Percentiles rank a stretch among this genome's conserved stretches.
These are phyloP conservation scores for Sporormia fimetaria DNA, from an alignment of 495 filamentous ascomycete species.

Conservation along the genomic window DNA sequence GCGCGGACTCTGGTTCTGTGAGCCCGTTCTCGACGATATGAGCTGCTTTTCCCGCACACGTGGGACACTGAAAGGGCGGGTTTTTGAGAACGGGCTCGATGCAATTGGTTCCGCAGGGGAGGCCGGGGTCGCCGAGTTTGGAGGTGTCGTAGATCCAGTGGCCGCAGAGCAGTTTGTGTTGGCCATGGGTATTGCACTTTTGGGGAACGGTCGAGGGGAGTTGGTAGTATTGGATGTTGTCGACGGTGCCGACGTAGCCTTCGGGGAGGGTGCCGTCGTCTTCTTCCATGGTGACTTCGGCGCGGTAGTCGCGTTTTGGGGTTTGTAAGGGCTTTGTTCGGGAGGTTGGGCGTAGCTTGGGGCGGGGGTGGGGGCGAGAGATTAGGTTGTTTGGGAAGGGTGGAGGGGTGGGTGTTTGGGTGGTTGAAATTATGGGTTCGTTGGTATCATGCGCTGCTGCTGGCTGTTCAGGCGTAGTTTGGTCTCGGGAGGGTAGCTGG, in stretches of 20 bases:
- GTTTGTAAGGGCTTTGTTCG: neutral
- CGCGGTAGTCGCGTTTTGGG: neutral
- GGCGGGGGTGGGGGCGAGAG: too few species aligned
- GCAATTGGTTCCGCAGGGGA: slow-evolving; percentile 6
- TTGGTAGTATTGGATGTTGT: neutral
- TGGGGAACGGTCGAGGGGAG: neutral
- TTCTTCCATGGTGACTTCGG: slow-evolving; percentile 4
- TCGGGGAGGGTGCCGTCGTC: slow-evolving; percentile 9
- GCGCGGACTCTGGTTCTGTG: neutral
- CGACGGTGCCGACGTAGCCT: slow-evolving; percentile 7
- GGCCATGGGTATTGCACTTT: neutral
- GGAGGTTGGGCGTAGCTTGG: neutral
- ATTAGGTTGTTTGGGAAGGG: too few species aligned
- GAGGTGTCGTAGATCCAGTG: slow-evolving; percentile 1
- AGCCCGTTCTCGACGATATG: slow-evolving; percentile 1
- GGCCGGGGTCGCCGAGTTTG: neutral
- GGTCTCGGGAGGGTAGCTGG: too few species aligned
- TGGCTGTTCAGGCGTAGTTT: too few species aligned
- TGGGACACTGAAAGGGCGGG: neutral
- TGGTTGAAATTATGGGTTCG: too few species aligned
- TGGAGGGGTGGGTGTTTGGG: too few species aligned
- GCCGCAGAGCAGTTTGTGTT: slow-evolving; percentile 2
- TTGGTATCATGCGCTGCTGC: too few species aligned
- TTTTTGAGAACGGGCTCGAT: neutral
- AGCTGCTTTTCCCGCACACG: neutral